Base-by-base conservation (phyloP, 495 filamentous ascomycete genomes). In the Neurospora tetrasperma region DNA sequence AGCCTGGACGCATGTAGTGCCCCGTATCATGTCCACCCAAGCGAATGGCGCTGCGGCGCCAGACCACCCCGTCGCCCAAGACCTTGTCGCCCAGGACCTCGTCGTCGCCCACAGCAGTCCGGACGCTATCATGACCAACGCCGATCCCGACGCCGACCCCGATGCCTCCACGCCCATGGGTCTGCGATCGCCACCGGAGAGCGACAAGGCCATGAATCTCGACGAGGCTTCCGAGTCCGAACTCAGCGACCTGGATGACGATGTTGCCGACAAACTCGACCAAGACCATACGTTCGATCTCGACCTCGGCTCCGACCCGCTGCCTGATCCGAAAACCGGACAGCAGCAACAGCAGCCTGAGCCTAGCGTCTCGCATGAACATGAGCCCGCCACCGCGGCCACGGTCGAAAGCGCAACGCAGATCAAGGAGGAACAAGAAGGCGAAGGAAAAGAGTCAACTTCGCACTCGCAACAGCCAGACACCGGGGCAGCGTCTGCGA, bases 241-340 rank as follows among this genome's bases (percentile, higher is more conserved):
- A 72, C 77, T 89, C 59, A 88, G 86, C 81, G 87, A 89, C 54
- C 79, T 89, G 72, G 87, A 89, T 73, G 84, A 83, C 72, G 82
- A 79, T 27, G 75, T 83, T 43, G 78, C 79, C 73, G 70, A 79
- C 42, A 79, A 81, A 73, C 74, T 81, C 16, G 74, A 77, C 42
- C 54, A 66, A 66, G 54, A 66, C 54, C 71, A 70, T 59, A 73
- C 74, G 42, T 11, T 77, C 72, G 71, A 69, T 20, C 75, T 39
- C 70, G 39, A 71, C 35, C 69, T 66, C 18, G 71, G 20, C 43
- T 73, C 31, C 77, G 71, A 69, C 59, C 71, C 72, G 12, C 68
- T 72, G 43, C 44, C 70, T 42, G 59, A 72, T 35, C 35, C 54
- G 54, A 66, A 66, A 66, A 66, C 54, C 54, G 54, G 1, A 66